Percentiles rank a stretch among this genome's conserved stretches.
These are phyloP conservation scores for Arthrobotrys megalospora DNA, from an alignment of 2,329 filamentous ascomycete genomes.

Conservation along the genomic window DNA sequence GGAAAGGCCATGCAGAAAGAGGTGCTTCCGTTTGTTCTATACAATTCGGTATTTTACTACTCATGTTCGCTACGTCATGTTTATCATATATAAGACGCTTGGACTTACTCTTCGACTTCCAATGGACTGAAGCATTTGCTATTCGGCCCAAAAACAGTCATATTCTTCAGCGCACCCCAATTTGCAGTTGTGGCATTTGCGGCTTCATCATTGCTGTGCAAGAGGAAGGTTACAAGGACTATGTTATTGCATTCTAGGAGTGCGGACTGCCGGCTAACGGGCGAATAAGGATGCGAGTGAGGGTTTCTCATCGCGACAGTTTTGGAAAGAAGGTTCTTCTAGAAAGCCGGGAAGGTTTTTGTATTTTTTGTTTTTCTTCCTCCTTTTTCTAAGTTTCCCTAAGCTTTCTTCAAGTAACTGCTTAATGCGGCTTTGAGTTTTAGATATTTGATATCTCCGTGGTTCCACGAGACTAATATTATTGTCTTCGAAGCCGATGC, in stretches of 20 bases:
- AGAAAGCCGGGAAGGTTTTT: background rate
- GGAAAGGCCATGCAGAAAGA: constrained; percentile 60
- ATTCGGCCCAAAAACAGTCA: constrained; percentile 58
- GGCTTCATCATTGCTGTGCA: constrained; percentile 47
- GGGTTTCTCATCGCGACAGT: constrained; percentile 47
- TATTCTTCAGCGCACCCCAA: constrained; percentile 53
- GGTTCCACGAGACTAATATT: too few species aligned
- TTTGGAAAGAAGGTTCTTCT: background rate
- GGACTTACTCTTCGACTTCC: constrained; percentile 58
- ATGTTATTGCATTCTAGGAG: constrained; percentile 51
- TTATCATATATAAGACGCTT: background rate
- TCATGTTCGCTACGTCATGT: background rate
- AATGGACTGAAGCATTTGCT: constrained; percentile 56
- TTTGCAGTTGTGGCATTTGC: constrained; percentile 43
- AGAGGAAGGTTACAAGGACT: constrained; percentile 51
- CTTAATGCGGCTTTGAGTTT: constrained; percentile 13
- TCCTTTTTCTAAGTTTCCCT: background rate
- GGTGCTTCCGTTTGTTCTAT: constrained; percentile 55
- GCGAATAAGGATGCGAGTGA: constrained; percentile 39
- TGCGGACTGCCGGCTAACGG: constrained; percentile 13
- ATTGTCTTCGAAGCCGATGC: background rate
- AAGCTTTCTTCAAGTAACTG: background rate
- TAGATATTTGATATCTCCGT: background rate
- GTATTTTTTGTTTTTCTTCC: background rate
- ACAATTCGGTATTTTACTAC: constrained; percentile 2